These are phyloP conservation scores for Pleurostoma richardsiae DNA, from an alignment of 2,329 filamentous ascomycete species.

Conservation along the genomic window DNA sequence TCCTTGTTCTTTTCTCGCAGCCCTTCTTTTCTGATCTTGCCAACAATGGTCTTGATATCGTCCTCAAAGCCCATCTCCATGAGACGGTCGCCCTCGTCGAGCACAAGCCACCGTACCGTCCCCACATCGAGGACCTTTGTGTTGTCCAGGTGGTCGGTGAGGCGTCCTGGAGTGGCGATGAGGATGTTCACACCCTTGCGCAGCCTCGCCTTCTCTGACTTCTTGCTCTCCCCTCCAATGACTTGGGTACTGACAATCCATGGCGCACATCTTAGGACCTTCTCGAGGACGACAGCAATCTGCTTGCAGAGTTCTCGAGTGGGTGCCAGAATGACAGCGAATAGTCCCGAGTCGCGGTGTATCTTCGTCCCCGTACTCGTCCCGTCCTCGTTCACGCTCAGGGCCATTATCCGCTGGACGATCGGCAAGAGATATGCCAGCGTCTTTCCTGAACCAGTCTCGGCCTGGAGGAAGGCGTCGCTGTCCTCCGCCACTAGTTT, in stretches of 20 bases:
- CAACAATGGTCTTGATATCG: constrained; percentile 82
- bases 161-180: constrained; percentile 86
- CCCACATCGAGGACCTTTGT: constrained; percentile 85
- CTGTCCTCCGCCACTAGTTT: constrained; percentile 74
- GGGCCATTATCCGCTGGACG: constrained; percentile 77
- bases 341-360: constrained; percentile 81
- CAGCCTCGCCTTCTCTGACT: constrained; percentile 85
- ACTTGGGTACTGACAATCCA: constrained; percentile 92
- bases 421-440: constrained; percentile 92
- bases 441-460: constrained; percentile 97
- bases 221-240: constrained; percentile 64
- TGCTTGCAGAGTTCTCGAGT: constrained; percentile 94
- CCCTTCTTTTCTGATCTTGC: constrained; percentile 64
- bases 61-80: constrained; percentile 98
- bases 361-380: constrained; percentile 46
- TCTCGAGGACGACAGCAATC: constrained; percentile 81
- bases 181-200: constrained; percentile 94
- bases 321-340: constrained; percentile 89
- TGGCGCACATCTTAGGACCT: constrained; percentile 79
- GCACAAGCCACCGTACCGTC: constrained; percentile 85
- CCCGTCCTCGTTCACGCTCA: constrained; percentile 55
- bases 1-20: constrained; percentile 56
- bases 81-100: constrained; percentile 95
- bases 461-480: constrained; percentile 93
- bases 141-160: constrained; percentile 89